These are phyloP conservation scores for Cyanodermella asteris DNA, from an alignment of 2,329 filamentous ascomycete species.

Conservation along the genomic window DNA sequence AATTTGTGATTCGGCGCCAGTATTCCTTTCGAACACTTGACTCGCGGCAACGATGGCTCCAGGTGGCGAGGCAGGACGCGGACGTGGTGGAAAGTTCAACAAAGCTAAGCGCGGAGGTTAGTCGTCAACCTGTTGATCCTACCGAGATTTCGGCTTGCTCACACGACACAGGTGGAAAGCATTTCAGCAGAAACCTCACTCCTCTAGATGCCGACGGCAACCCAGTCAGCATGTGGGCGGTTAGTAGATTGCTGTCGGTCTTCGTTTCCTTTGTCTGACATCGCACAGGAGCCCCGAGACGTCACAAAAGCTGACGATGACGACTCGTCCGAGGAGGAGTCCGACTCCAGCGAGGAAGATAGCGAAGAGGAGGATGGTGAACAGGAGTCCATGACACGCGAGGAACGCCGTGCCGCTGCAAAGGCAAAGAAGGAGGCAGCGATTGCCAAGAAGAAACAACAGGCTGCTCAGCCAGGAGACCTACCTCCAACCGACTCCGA, in stretches of 20 bases:
- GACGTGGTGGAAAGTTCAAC: conserved; percentile 80
- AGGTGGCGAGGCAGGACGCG: conserved; percentile 36
- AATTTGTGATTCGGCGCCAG: too few species aligned
- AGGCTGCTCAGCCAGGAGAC: conserved; percentile 61
- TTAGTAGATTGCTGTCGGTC: conserved; percentile 17
- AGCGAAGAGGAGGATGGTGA: conserved; percentile 24
- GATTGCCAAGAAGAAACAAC: conserved; percentile 51
- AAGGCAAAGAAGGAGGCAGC: conserved; percentile 85
- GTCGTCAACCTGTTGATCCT: conserved; percentile 10
- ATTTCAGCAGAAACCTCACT: conserved; percentile 80
- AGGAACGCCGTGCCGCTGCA: conserved; percentile 68
- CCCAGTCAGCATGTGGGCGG: conserved; percentile 69
- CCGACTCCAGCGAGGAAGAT: conserved; percentile 25
- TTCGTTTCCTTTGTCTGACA: conserved; percentile 2
- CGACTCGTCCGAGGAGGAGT: conserved; percentile 21
- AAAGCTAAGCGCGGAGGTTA: conserved; percentile 82
- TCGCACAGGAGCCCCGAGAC: conserved; percentile 13
- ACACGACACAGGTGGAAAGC: conserved; percentile 57
- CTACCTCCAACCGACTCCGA: conserved; percentile 51
- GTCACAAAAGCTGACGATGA: conserved; percentile 28
- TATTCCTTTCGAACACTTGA: too few species aligned
- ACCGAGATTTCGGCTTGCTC: conserved; percentile 1
- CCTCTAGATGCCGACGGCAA: conserved; percentile 79
- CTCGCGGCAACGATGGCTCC: conserved; percentile 26
- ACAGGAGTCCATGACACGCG: conserved; percentile 45